These are phyloP conservation scores for Tetracladium marchalianum DNA, from an alignment of 495 filamentous ascomycete genomes.

Conservation along the genomic window DNA sequence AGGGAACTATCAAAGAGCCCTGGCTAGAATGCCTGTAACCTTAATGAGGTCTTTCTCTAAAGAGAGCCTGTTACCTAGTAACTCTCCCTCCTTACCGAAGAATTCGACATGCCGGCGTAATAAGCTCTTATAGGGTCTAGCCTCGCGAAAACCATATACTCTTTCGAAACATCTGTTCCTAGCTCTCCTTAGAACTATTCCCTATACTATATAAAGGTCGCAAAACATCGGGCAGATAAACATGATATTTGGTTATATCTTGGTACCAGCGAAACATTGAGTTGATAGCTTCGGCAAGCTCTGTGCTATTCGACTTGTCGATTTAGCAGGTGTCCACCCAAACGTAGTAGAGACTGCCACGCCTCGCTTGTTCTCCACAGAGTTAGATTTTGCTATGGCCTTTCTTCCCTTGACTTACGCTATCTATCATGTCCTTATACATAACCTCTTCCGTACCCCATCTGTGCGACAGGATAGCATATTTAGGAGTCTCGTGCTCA, in stretches of 20 bases:
- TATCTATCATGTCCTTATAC: slow-evolving; percentile 3
- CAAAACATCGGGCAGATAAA: slow-evolving; percentile 5
- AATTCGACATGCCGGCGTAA: slow-evolving; percentile 11
- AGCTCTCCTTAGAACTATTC: neutral
- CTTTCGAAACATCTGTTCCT: neutral
- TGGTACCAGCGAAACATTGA: slow-evolving; percentile 11
- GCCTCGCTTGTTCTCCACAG: neutral
- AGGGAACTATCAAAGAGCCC: slow-evolving; percentile 1
- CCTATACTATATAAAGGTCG: neutral
- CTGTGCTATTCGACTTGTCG: slow-evolving; percentile 22
- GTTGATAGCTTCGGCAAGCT: slow-evolving; percentile 13
- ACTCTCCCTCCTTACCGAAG: neutral
- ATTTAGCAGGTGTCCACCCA: slow-evolving; percentile 36
- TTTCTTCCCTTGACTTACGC: slow-evolving; percentile 12
- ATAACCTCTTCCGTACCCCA: slow-evolving; percentile 5
- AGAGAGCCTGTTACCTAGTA: slow-evolving; percentile 5
- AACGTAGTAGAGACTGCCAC: slow-evolving; percentile 8
- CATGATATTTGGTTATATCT: slow-evolving; percentile 1
- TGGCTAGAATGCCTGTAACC: slow-evolving; percentile 1
- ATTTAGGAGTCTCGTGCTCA: slow-evolving; percentile 6
- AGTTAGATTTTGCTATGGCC: slow-evolving; percentile 14
- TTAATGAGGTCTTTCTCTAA: neutral
- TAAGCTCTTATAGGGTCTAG: slow-evolving; percentile 15
- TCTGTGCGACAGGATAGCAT: slow-evolving; percentile 16
- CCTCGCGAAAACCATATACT: slow-evolving; percentile 7